phyloP scores from a whole-genome alignment of 495 filamentous ascomycete species.

The Aspergillus ellipticus region DNA sequence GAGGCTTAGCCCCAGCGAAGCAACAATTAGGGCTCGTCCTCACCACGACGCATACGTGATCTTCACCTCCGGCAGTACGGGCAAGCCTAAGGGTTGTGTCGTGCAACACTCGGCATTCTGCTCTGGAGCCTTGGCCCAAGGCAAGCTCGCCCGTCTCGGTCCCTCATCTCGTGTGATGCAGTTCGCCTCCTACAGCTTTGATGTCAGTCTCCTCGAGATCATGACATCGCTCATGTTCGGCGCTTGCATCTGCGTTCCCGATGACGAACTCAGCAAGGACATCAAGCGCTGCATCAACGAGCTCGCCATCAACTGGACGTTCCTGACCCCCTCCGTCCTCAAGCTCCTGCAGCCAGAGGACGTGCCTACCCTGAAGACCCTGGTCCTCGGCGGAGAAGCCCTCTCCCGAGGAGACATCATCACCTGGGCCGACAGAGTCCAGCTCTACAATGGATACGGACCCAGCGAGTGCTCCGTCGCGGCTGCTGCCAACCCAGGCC shows the following conservation, averaged over 20 bases:
- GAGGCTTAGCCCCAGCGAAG: not conserved
- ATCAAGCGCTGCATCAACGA: conserved; percentile 6
- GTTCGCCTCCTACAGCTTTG: conserved; percentile 17
- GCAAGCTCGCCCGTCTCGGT: conserved; percentile 1
- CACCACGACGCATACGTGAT: conserved; percentile 25
- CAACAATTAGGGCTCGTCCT: not conserved
- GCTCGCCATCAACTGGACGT: conserved; percentile 6
- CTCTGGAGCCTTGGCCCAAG: conserved; percentile 13
- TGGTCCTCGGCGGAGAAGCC: conserved; percentile 12
- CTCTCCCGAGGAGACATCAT: conserved; percentile 4
- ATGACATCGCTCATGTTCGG: conserved; percentile 11
- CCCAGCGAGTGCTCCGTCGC: conserved; percentile 12
- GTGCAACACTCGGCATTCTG: conserved; percentile 21
- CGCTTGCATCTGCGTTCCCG: conserved; percentile 14
- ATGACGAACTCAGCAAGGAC: conserved; percentile 10
- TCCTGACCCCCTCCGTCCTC: conserved; percentile 12
- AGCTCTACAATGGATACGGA: conserved; percentile 14
- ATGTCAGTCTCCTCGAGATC: conserved; percentile 13
- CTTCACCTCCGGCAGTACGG: conserved; percentile 32
- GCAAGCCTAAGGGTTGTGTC: conserved; percentile 30
- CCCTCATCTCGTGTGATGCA: conserved; percentile 5
- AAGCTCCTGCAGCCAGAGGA: conserved; percentile 1
- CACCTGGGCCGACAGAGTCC: conserved; percentile 7
- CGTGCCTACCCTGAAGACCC: conserved; percentile 7
- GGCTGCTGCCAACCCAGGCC: conserved; percentile 2